These are phyloP conservation scores for Conticribra guillardii DNA, from an alignment of 108 stramenopile genomes.

Conservation along the genomic window DNA sequence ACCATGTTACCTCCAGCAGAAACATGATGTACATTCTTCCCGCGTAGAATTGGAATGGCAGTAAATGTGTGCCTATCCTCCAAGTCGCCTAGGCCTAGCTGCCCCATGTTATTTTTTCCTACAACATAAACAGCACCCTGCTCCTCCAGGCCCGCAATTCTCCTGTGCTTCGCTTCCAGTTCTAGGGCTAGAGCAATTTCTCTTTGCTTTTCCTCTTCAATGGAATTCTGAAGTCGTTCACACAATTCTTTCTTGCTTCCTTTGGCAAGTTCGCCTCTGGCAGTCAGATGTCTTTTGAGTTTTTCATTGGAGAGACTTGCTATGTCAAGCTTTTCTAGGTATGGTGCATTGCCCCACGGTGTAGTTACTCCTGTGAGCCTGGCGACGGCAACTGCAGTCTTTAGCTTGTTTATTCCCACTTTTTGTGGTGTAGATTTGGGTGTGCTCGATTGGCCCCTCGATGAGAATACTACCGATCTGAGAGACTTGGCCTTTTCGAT, in stretches of 20 bases:
- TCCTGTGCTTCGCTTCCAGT: slow-evolving; percentile 60
- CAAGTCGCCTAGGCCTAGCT: slow-evolving; percentile 74
- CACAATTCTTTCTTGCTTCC: slow-evolving; percentile 63
- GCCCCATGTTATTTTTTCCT: slow-evolving; percentile 63
- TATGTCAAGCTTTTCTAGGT: slow-evolving; percentile 26
- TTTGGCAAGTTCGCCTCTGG: slow-evolving; percentile 55
- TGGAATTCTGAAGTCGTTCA: slow-evolving; percentile 51
- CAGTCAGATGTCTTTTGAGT: slow-evolving; percentile 45
- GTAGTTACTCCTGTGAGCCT: slow-evolving; percentile 4
- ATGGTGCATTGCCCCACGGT: slow-evolving; percentile 20
- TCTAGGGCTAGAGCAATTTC: slow-evolving; percentile 59
- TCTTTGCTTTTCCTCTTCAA: slow-evolving; percentile 62
- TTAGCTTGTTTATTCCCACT: slow-evolving; percentile 5
- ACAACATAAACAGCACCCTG: slow-evolving; percentile 66
- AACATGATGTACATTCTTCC: slow-evolving; percentile 57
- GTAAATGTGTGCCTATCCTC: slow-evolving; percentile 55
- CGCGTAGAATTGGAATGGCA: slow-evolving; percentile 56
- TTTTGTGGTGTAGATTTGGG: too few relatives aligned
- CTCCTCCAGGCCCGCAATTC: slow-evolving; percentile 70
- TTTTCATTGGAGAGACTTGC: slow-evolving; percentile 38
- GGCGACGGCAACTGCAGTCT: slow-evolving; percentile 5
- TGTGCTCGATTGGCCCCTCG: too few relatives aligned
- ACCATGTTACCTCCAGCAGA: slow-evolving; percentile 51
- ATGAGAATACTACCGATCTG: neutral
- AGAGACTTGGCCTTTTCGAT: too few relatives aligned